phyloP scores from a whole-genome alignment of 1,284 basidiomycete species.

The Gomphus sp. region DNA sequence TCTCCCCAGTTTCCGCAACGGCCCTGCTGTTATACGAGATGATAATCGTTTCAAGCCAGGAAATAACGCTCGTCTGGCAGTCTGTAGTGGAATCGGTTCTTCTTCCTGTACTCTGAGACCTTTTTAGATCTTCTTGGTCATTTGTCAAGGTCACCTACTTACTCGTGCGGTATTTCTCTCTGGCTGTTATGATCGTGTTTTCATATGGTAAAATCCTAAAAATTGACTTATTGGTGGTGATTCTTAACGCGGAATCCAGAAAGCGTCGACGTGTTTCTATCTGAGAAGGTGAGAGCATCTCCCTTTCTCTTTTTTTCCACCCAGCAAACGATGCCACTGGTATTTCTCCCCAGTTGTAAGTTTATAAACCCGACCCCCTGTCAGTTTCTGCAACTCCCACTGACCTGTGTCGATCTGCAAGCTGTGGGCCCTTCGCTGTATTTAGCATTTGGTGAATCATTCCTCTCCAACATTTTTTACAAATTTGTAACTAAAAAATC shows the following conservation, averaged over 20 bases:
- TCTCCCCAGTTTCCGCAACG: too few relatives aligned
- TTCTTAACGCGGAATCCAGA: background rate
- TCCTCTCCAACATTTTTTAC: too few relatives aligned
- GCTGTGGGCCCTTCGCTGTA: background rate
- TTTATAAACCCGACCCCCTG: background rate
- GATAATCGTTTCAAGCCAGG: too few relatives aligned
- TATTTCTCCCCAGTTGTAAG: background rate
- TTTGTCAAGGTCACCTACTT: background rate
- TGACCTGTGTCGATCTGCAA: background rate
- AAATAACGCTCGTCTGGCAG: too few relatives aligned
- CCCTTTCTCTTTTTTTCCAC: background rate
- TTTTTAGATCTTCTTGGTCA: too few relatives aligned
- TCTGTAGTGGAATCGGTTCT: too few relatives aligned
- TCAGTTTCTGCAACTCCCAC: background rate
- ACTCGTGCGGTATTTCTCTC: constrained; percentile 1
- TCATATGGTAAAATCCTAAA: background rate
- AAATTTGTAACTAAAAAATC: too few relatives aligned
- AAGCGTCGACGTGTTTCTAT: background rate
- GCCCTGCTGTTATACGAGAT: too few relatives aligned
- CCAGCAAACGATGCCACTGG: background rate
- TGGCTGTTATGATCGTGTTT: background rate
- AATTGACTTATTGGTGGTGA: background rate
- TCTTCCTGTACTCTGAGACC: too few relatives aligned
- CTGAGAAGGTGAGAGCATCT: background rate
- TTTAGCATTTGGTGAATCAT: background rate